Percentiles rank a stretch among this genome's conserved stretches.
Evolutionary conservation across 768 basidiomycete genomes (phyloP).

Genomic region (Boletellus ananas): DNA sequence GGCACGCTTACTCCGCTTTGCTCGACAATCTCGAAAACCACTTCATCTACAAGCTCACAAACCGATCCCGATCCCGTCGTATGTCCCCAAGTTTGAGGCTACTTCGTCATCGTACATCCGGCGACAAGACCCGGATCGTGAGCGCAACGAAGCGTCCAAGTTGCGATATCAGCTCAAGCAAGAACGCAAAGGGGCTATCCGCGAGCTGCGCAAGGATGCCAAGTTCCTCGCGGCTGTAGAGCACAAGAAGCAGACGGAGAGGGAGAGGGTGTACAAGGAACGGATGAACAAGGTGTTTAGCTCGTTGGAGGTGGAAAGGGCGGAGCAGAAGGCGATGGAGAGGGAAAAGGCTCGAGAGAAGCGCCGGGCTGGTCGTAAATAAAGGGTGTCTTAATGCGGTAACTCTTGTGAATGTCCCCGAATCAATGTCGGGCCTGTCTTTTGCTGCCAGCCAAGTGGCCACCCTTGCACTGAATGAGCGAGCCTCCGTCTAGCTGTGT

Average conservation of each 20-base stretch:
- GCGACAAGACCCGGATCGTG: conserved; percentile 86
- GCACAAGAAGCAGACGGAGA: conserved; percentile 78
- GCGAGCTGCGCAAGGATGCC: conserved; percentile 94
- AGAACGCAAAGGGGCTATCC: conserved; percentile 93
- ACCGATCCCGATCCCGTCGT: conserved; percentile 91
- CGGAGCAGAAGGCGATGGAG: conserved; percentile 92
- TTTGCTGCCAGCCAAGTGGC: not conserved
- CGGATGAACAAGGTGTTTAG: conserved; percentile 81
- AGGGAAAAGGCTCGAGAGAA: conserved; percentile 77
- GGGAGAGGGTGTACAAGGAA: conserved; percentile 75
- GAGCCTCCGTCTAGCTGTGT: conserved; percentile 22
- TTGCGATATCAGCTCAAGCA: conserved; percentile 88
- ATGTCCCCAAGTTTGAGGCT: conserved; percentile 89
- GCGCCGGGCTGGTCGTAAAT: conserved; percentile 73
- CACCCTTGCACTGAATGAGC: conserved; percentile 18
- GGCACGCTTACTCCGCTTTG: conserved; percentile 65
- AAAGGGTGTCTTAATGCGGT: conserved; percentile 13
- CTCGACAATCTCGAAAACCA: conserved; percentile 68
- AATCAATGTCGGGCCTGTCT: not conserved
- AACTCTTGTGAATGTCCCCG: not conserved
- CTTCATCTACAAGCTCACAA: conserved; percentile 89
- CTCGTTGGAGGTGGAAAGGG: conserved; percentile 80
- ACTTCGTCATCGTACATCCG: conserved; percentile 71
- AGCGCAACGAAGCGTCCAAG: conserved; percentile 83
- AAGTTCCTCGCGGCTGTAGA: conserved; percentile 88